These are phyloP conservation scores for Wallacemonas sp. DNA, from an alignment of 208 protist genomes.

Conservation along the genomic window DNA sequence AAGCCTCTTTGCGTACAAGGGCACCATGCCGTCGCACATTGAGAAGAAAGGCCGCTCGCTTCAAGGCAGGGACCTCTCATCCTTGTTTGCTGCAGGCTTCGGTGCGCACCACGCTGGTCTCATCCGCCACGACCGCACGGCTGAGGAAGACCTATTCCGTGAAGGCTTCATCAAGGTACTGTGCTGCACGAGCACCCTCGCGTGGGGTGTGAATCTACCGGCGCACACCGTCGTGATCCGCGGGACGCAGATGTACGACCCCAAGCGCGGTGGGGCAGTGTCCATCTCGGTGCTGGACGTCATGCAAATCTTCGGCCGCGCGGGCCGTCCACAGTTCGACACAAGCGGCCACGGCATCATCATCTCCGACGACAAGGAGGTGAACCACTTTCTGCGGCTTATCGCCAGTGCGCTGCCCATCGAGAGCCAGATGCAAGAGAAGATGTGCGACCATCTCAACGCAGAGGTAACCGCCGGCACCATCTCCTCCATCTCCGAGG, in stretches of 20 bases:
- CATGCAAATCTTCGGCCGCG: conserved; percentile 99
- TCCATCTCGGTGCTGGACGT: conserved; percentile 99
- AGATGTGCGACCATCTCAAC: conserved; percentile 98
- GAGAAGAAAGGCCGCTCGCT: conserved; percentile 56
- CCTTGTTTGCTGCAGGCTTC: conserved; percentile 91
- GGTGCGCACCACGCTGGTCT: conserved; percentile 97
- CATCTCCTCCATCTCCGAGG: conserved; percentile 95
- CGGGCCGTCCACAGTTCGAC: conserved; percentile 98
- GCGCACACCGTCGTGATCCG: conserved; percentile 99
- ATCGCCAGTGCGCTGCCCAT: conserved; percentile 96
- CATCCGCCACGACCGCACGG: conserved; percentile 92
- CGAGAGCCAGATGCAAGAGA: conserved; percentile 93
- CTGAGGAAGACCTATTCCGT: conserved; percentile 95
- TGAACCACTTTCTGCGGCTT: conserved; percentile 95
- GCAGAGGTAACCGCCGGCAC: conserved; percentile 98
- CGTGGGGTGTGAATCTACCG: conserved; percentile 99
- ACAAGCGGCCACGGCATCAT: conserved; percentile 97
- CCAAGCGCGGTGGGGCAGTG: conserved; percentile 93
- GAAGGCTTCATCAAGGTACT: conserved; percentile 95
- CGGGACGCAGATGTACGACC: conserved; percentile 95
- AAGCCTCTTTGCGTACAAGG: conserved; percentile 57
- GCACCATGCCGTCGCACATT: conserved; percentile 35
- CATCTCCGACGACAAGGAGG: conserved; percentile 96
- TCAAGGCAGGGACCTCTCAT: conserved; percentile 82
- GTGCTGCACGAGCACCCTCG: conserved; percentile 98